Percentiles rank a stretch among this genome's conserved stretches.
These are phyloP conservation scores for Furcasterigmium sp. DNA, from an alignment of 2,329 filamentous ascomycete species.

Conservation along the genomic window DNA sequence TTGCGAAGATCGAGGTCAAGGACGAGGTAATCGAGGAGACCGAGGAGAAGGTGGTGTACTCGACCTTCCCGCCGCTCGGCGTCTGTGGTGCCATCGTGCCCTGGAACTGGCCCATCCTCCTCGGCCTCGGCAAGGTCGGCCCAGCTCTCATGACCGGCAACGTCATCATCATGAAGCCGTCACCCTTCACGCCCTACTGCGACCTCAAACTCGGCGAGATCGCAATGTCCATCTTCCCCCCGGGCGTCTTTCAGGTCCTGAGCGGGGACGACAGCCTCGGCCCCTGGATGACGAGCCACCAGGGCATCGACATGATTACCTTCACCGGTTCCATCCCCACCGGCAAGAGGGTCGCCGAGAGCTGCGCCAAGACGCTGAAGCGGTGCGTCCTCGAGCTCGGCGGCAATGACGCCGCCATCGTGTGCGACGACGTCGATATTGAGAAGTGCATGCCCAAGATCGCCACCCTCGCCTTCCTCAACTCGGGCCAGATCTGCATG, in stretches of 20 bases:
- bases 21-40: constrained; percentile 34
- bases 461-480: constrained; percentile 48
- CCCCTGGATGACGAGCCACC: constrained; percentile 53
- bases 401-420: constrained; percentile 57
- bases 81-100: constrained; percentile 41
- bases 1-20: constrained; percentile 19
- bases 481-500: constrained; percentile 39
- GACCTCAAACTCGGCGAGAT: constrained; percentile 55
- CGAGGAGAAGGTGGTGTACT: constrained; percentile 18
- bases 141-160: constrained; percentile 53
- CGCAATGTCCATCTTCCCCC: constrained; percentile 50
- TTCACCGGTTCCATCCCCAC: constrained; percentile 59
- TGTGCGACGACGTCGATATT: constrained; percentile 52
- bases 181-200: constrained; percentile 53
- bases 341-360: constrained; percentile 56
- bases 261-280: constrained; percentile 58
- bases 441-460: constrained; percentile 27
- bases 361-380: constrained; percentile 52
- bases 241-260: constrained; percentile 57
- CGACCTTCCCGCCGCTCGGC: constrained; percentile 25
- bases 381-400: constrained; percentile 56
- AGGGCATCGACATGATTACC: constrained; percentile 54
- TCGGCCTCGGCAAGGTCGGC: constrained; percentile 48
- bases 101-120: constrained; percentile 40
- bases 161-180: constrained; percentile 50